phyloP scores from a whole-genome alignment of 2,329 filamentous ascomycete species.

The Macrophomina pseudophaseolina region DNA sequence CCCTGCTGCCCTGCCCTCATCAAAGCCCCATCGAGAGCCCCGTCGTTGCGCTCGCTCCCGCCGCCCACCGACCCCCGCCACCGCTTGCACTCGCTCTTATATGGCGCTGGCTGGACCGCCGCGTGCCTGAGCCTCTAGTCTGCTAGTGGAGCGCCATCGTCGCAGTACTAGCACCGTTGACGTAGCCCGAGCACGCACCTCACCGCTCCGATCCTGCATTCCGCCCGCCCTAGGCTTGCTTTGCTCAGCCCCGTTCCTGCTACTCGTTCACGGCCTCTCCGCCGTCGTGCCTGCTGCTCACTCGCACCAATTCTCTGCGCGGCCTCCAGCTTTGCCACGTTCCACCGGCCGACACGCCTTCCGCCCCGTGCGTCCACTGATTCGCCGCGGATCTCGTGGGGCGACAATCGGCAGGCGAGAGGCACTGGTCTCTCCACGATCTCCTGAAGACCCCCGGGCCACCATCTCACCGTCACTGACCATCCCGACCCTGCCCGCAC shows the following conservation, averaged over 20 bases:
- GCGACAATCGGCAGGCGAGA: slow-evolving; percentile 17
- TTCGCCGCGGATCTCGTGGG: slow-evolving; percentile 20
- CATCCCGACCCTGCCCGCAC: slow-evolving; percentile 4
- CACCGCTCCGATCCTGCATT: slow-evolving; percentile 21
- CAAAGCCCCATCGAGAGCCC: background rate
- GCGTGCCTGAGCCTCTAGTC: slow-evolving; percentile 19
- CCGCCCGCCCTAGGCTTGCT: slow-evolving; percentile 3
- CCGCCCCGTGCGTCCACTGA: slow-evolving; percentile 13
- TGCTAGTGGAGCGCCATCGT: slow-evolving; percentile 8
- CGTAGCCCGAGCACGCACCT: slow-evolving; percentile 16
- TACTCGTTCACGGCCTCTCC: slow-evolving; percentile 11
- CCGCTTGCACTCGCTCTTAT: background rate
- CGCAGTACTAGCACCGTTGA: slow-evolving; percentile 6
- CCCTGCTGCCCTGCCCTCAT: background rate
- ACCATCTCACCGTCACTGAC: background rate
- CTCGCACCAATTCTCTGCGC: background rate
- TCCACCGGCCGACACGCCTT: background rate
- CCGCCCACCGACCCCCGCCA: background rate
- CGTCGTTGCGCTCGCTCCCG: background rate
- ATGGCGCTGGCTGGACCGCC: background rate
- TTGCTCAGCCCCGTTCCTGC: slow-evolving; percentile 12
- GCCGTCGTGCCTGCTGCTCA: background rate
- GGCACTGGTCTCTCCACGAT: slow-evolving; percentile 22
- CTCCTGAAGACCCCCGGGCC: slow-evolving; percentile 17
- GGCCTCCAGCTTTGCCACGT: slow-evolving; percentile 12